Evolutionary conservation across 2,329 filamentous ascomycete genomes (phyloP).

Genomic region (Pseudocercospora ulei): DNA sequence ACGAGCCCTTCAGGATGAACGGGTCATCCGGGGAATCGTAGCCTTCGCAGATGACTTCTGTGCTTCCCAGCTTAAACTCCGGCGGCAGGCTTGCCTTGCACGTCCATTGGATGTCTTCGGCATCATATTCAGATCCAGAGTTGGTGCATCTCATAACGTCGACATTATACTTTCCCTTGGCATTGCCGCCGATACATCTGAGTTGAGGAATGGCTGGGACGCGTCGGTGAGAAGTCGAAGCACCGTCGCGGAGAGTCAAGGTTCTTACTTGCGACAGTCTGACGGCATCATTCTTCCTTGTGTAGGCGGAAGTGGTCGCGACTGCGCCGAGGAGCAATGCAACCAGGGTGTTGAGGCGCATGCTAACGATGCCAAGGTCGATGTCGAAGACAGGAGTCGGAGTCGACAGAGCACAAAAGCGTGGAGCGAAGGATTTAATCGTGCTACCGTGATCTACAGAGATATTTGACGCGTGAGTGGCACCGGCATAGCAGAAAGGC

Average conservation of each 20-base stretch:
- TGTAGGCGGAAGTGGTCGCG: slow-evolving; percentile 11
- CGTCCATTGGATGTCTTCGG: slow-evolving; percentile 81
- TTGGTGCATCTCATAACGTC: slow-evolving; percentile 87
- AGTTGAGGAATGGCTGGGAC: slow-evolving; percentile 63
- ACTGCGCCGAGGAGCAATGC: slow-evolving; percentile 12
- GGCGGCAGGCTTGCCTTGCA: slow-evolving; percentile 58
- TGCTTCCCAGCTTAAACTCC: slow-evolving; percentile 66
- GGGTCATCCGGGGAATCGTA: slow-evolving; percentile 67
- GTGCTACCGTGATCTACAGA: too few species aligned
- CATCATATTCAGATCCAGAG: slow-evolving; percentile 65
- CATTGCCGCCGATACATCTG: slow-evolving; percentile 58
- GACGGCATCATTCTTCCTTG: slow-evolving; percentile 34
- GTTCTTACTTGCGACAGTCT: slow-evolving; percentile 59
- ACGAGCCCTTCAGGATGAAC: slow-evolving; percentile 83
- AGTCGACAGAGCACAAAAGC: too few species aligned
- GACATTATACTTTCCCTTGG: slow-evolving; percentile 56
- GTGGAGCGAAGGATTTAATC: too few species aligned
- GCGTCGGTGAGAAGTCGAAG: slow-evolving; percentile 65
- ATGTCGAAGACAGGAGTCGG: neutral
- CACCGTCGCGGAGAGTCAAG: slow-evolving; percentile 62
- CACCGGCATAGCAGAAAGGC: too few species aligned
- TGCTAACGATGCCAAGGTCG: neutral
- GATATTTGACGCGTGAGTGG: too few species aligned
- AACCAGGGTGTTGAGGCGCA: slow-evolving; percentile 2
- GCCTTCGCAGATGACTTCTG: slow-evolving; percentile 87